A percentile compares a stretch with the other conserved stretches of the same genome.
These are phyloP conservation scores for Vigna radiata DNA, from an alignment of 306 rosid species.

Conservation along the genomic window DNA sequence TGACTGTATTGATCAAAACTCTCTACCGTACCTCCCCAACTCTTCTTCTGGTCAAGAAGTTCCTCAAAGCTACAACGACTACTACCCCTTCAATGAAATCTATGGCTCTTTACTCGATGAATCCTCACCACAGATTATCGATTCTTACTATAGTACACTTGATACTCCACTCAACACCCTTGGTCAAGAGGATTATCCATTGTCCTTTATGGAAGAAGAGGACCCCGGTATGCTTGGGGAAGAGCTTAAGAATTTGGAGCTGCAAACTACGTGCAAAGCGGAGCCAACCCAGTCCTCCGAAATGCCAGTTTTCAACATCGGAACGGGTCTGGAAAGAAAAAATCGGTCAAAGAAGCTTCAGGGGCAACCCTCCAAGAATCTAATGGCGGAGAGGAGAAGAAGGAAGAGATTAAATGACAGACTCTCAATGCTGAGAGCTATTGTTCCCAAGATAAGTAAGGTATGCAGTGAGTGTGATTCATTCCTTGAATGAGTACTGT, in stretches of 20 bases:
- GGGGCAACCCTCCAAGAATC: conserved; percentile 95
- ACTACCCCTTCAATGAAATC: conserved; percentile 53
- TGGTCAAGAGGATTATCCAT: conserved; percentile 56
- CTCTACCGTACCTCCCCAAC: conserved; percentile 49
- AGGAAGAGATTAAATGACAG: conserved; percentile 88
- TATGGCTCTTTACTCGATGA: conserved; percentile 54
- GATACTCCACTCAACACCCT: conserved; percentile 50
- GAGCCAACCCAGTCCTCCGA: conserved; percentile 73
- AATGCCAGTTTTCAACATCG: conserved; percentile 60
- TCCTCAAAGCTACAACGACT: conserved; percentile 48
- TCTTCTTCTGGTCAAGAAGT: conserved; percentile 54
- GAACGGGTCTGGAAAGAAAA: conserved; percentile 56
- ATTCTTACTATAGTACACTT: conserved; percentile 53
- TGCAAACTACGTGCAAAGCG: conserved; percentile 65
- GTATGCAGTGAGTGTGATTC: conserved; percentile 1
- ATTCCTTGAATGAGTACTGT: not conserved
- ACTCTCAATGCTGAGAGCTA: conserved; percentile 94
- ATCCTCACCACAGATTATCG: conserved; percentile 58
- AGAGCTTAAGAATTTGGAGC: conserved; percentile 65
- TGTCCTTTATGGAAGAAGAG: conserved; percentile 65
- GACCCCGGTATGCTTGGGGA: conserved; percentile 61
- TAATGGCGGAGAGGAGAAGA: conserved; percentile 94
- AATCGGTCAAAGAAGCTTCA: conserved; percentile 67
- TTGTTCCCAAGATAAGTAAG: conserved; percentile 98
- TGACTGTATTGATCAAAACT: conserved; percentile 67